Percentiles rank a stretch among this genome's conserved stretches.
phyloP scores from a whole-genome alignment of 2,329 filamentous ascomycete genomes.

The Nigrospora oryzae region DNA sequence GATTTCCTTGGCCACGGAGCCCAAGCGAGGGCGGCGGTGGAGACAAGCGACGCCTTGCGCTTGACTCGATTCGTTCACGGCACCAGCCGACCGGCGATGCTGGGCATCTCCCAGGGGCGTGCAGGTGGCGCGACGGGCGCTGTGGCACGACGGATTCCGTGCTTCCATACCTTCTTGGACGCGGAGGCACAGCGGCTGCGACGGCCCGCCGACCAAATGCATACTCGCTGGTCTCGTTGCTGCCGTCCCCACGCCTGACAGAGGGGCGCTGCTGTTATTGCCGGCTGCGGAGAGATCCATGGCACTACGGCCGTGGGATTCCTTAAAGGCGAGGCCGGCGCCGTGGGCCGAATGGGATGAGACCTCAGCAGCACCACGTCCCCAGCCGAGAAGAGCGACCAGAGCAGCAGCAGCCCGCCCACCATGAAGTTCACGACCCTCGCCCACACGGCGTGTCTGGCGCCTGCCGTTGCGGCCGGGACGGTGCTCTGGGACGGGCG shows the following conservation, averaged over 20 bases:
- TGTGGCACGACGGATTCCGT: background rate
- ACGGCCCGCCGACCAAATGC: background rate
- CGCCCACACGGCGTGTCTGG: background rate
- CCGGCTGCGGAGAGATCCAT: no score
- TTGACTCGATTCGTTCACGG: background rate
- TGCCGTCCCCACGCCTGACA: no score
- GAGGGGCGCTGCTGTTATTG: no score
- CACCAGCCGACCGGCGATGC: background rate
- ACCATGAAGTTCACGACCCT: constrained; percentile 1
- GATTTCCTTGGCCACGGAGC: background rate
- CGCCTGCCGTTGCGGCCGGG: constrained; percentile 16
- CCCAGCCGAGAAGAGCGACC: no score
- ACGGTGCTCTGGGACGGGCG: constrained; percentile 52
- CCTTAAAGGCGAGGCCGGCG: no score
- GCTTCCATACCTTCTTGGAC: background rate
- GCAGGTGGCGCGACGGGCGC: no score
- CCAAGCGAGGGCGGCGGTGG: background rate
- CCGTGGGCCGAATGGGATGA: no score
- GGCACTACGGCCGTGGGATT: no score
- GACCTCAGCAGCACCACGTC: no score
- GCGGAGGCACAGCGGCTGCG: background rate
- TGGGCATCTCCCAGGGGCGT: background rate
- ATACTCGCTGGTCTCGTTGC: no score
- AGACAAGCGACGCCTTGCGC: background rate
- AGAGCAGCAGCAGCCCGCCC: no score